Conservation (phyloP, 148 eudicot species). For the Spergularia bocconei region DNA sequence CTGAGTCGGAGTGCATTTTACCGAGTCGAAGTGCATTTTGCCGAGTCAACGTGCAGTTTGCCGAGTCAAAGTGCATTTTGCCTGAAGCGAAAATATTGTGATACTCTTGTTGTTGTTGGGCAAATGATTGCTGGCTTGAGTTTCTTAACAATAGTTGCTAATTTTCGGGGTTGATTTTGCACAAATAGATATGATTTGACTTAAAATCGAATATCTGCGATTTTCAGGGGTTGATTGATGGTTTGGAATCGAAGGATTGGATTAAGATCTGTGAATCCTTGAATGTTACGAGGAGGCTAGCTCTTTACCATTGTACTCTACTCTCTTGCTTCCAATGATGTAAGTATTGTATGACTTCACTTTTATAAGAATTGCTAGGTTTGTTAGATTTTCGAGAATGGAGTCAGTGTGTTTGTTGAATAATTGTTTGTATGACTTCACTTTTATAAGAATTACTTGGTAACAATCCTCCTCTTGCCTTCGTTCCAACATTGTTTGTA, state of each 20-base stretch:
- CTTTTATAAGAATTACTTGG: conserved; percentile 64
- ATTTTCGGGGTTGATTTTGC: too few relatives aligned
- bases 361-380: neutral
- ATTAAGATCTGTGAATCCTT: conserved; percentile 72
- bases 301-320: conserved; percentile 45
- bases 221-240: conserved; percentile 66
- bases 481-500: neutral
- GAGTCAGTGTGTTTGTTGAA: neutral
- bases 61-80: too few relatives aligned
- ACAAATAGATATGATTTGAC: too few relatives aligned
- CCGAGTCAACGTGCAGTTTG: too few relatives aligned
- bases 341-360: conserved; percentile 33
- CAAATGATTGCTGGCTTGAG: too few relatives aligned
- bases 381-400: neutral
- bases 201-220: too few relatives aligned
- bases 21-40: too few relatives aligned
- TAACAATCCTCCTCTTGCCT: conserved; percentile 17
- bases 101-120: too few relatives aligned
- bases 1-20: too few relatives aligned
- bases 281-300: conserved; percentile 67
- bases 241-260: conserved; percentile 93
- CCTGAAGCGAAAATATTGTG: too few relatives aligned
- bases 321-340: conserved; percentile 69
- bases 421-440: neutral
- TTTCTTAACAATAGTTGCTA: too few relatives aligned